Evolutionary conservation across 2,329 filamentous ascomycete genomes (phyloP).

Genomic region (Shiraia bambusicola): DNA sequence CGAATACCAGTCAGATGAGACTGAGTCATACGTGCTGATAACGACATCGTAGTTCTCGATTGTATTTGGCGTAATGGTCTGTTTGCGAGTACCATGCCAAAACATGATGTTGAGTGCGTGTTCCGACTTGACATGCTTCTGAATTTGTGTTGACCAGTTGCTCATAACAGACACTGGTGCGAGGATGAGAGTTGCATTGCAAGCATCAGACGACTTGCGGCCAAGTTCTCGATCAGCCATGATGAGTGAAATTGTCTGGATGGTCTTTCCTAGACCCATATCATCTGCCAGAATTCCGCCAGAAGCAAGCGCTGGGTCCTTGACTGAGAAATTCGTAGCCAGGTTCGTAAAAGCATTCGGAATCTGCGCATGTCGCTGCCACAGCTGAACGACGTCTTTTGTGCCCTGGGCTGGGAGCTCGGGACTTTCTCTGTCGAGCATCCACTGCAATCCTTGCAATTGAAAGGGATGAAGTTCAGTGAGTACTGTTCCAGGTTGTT

Average conservation of each 20-base stretch:
- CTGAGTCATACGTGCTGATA: constrained; percentile 79
- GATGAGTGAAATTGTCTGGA: constrained; percentile 81
- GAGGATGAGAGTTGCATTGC: constrained; percentile 71
- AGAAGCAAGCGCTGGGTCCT: constrained; percentile 66
- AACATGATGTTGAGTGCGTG: constrained; percentile 66
- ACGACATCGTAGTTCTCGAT: constrained; percentile 72
- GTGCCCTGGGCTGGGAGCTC: constrained; percentile 61
- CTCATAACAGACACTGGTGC: constrained; percentile 85
- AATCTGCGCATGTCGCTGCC: constrained; percentile 58
- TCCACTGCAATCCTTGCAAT: constrained; percentile 74
- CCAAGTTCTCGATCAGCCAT: constrained; percentile 54
- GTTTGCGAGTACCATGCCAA: constrained; percentile 68
- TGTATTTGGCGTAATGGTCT: constrained; percentile 53
- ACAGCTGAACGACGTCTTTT: constrained; percentile 70
- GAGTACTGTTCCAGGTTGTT: constrained; percentile 65
- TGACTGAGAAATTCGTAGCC: constrained; percentile 67
- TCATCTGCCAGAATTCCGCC: constrained; percentile 89
- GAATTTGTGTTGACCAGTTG: constrained; percentile 83
- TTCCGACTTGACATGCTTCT: constrained; percentile 67
- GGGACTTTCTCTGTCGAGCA: constrained; percentile 74
- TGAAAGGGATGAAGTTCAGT: constrained; percentile 79
- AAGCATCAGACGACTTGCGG: constrained; percentile 18
- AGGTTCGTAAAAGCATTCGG: constrained; percentile 62
- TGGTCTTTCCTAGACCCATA: constrained; percentile 89
- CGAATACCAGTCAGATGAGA: constrained; percentile 65